Conservation (phyloP, 257 asterid species). For the Nicotiana undulata region DNA sequence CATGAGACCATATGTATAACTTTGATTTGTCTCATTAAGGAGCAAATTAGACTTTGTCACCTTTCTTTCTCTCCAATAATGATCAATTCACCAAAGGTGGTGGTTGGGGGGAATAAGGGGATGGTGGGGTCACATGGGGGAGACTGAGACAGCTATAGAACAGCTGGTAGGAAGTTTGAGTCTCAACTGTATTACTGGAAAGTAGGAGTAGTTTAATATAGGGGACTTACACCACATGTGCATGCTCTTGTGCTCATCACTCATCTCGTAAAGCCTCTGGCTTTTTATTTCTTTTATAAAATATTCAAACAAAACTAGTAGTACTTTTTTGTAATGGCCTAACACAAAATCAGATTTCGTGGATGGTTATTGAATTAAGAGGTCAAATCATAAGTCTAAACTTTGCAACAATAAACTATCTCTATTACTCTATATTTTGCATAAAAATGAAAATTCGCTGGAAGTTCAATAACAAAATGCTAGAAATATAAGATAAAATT, state of each 20-base stretch:
- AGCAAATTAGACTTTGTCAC: neutral
- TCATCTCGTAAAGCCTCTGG: neutral
- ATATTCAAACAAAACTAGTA: too few relatives aligned
- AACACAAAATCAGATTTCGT: too few relatives aligned
- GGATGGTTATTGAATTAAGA: too few relatives aligned
- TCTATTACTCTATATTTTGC: too few relatives aligned
- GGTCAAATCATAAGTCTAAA: too few relatives aligned
- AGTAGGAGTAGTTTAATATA: conserved; percentile 34
- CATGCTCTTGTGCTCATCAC: conserved; percentile 38
- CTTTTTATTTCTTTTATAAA: neutral
- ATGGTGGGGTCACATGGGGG: conserved; percentile 64
- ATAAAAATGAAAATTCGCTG: too few relatives aligned
- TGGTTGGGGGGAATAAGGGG: neutral
- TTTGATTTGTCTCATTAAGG: neutral
- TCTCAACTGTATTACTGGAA: conserved; percentile 67
- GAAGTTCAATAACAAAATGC: too few relatives aligned
- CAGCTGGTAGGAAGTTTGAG: conserved; percentile 68
- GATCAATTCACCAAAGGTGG: neutral
- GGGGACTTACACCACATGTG: conserved; percentile 80
- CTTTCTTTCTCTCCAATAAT: neutral
- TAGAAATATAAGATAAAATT: too few relatives aligned
- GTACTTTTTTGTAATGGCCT: too few relatives aligned
- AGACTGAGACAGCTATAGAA: conserved; percentile 73
- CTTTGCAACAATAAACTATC: too few relatives aligned
- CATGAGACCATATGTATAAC: neutral